A percentile compares a stretch with the other conserved stretches of the same genome.
Conservation (phyloP, 257 asterid species). For the Sherardia arvensis region DNA sequence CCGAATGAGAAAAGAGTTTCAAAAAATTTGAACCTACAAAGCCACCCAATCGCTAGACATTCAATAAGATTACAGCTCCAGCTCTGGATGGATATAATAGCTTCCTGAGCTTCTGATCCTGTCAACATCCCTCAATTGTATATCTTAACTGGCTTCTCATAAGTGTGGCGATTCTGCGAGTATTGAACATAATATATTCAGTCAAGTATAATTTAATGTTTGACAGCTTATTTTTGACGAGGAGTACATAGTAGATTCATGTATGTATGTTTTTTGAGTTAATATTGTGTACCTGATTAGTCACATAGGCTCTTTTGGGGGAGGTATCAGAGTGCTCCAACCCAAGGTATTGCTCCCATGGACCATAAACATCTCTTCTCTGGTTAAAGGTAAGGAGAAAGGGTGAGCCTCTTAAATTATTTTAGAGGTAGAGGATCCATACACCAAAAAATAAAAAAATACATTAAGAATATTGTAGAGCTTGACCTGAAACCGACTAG, state of each 20-base stretch:
- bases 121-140: conserved; percentile 41
- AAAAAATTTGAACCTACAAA: conserved; percentile 16
- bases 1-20: neutral
- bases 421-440: neutral
- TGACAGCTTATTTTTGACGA: neutral
- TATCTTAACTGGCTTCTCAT: conserved; percentile 87
- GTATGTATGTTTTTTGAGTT: too few relatives aligned
- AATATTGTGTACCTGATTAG: conserved; percentile 48
- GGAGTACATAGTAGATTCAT: neutral
- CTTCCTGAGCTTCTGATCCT: conserved; percentile 3
- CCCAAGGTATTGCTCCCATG: conserved; percentile 98
- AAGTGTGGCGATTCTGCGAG: conserved; percentile 86
- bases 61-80: conserved; percentile 2
- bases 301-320: conserved; percentile 64
- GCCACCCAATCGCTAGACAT: conserved; percentile 11
- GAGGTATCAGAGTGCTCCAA: conserved; percentile 88
- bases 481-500: conserved; percentile 77
- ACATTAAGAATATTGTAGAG: neutral
- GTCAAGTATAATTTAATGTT: neutral
- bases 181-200: conserved; percentile 3
- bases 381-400: conserved; percentile 7
- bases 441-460: neutral
- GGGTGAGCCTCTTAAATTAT: neutral
- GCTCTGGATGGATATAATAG: neutral
- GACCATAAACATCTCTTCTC: conserved; percentile 91